Conservation (phyloP, 179 eudicot species). For the Beta corolliflora region DNA sequence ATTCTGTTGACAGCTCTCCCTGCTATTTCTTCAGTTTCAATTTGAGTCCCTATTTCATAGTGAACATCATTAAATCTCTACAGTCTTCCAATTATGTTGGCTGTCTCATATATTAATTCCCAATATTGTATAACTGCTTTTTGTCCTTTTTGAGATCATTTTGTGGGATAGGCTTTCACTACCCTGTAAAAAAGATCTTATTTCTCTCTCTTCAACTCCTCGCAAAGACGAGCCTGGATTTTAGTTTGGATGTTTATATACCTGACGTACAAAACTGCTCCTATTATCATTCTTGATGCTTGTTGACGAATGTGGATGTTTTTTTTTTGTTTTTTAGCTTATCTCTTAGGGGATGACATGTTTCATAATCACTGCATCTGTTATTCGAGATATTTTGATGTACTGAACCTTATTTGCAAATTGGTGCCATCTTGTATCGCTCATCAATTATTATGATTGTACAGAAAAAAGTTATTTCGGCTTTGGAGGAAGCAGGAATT, state of each 20-base stretch:
- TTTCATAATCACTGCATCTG: not conserved
- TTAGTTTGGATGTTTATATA: not conserved
- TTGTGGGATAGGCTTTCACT: not conserved
- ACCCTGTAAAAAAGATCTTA: not conserved
- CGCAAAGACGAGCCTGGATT: not conserved
- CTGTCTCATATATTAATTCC: not conserved
- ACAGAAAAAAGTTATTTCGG: slow-evolving; percentile 76
- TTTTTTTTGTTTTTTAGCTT: not conserved
- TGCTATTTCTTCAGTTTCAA: not conserved
- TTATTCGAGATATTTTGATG: not conserved
- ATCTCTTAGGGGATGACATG: not conserved
- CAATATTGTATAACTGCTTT: not conserved
- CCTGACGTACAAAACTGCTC: not conserved
- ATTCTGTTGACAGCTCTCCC: not conserved
- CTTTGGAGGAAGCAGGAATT: slow-evolving; percentile 84
- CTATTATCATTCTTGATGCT: not conserved
- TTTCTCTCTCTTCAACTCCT: too few relatives aligned
- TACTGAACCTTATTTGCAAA: not conserved
- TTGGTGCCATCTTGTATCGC: slow-evolving; percentile 3
- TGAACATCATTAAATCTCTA: not conserved
- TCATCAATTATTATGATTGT: slow-evolving; percentile 23
- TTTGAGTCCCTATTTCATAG: not conserved
- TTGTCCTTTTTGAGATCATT: not conserved
- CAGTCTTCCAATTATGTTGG: not conserved
- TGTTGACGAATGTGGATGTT: not conserved